These are phyloP conservation scores for Fusarium buxicola DNA, from an alignment of 2,329 filamentous ascomycete species.

Conservation along the genomic window DNA sequence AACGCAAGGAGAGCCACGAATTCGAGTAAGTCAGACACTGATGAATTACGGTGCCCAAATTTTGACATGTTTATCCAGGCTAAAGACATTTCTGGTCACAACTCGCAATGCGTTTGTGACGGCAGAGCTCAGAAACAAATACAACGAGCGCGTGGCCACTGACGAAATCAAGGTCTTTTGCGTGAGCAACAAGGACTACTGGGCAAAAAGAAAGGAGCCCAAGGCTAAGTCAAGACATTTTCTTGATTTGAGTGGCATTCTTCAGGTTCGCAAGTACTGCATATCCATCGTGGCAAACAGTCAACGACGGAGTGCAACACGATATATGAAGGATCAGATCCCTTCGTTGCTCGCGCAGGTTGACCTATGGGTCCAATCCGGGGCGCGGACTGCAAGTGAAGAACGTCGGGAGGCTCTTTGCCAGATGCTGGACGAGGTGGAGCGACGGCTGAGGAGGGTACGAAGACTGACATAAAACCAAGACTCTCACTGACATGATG, in stretches of 20 bases:
- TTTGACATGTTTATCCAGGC: conserved; percentile 28
- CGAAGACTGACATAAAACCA: background rate
- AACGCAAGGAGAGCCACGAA: conserved; percentile 19
- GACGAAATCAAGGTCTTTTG: conserved; percentile 54
- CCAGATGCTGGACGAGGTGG: conserved; percentile 48
- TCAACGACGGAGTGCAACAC: conserved; percentile 51
- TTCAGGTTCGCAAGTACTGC: conserved; percentile 56
- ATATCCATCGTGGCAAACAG: conserved; percentile 58
- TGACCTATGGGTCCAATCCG: conserved; percentile 59
- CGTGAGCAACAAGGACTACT: conserved; percentile 58
- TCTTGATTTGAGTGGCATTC: conserved; percentile 57
- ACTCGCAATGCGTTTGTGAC: conserved; percentile 54
- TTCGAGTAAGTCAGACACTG: conserved; percentile 42
- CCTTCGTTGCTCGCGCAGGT: conserved; percentile 55
- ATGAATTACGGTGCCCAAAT: background rate
- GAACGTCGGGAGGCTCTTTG: conserved; percentile 53
- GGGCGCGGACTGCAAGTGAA: conserved; percentile 51
- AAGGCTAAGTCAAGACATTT: conserved; percentile 35
- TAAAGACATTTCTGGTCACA: conserved; percentile 51
- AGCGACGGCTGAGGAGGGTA: conserved; percentile 49
- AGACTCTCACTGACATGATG: conserved; percentile 9
- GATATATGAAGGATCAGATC: conserved; percentile 56
- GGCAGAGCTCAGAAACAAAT: conserved; percentile 44
- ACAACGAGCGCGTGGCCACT: conserved; percentile 42
- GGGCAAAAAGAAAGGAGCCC: conserved; percentile 49